phyloP scores from a whole-genome alignment of 805 yeast species.

The Suhomyces vadensis region DNA sequence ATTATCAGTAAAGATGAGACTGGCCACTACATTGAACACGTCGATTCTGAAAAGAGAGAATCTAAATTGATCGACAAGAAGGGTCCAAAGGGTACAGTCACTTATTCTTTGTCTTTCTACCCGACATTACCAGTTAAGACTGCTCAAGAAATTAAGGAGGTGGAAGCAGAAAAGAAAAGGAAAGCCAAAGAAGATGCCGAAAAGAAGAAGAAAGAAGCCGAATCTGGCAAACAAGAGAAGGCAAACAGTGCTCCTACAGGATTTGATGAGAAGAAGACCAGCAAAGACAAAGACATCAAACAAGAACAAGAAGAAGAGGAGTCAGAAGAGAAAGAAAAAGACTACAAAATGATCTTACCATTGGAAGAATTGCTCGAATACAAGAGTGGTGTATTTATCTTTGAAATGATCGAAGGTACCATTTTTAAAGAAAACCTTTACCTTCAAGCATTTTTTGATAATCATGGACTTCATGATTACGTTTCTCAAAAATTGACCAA shows the following conservation, averaged over 20 bases:
- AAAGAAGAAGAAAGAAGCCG: conserved; percentile 22
- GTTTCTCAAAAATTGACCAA: conserved; percentile 56
- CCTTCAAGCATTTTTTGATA: conserved; percentile 78
- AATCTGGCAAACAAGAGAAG: conserved; percentile 36
- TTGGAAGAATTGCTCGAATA: conserved; percentile 57
- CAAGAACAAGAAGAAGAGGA: conserved; percentile 38
- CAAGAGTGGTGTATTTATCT: conserved; percentile 76
- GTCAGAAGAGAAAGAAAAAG: conserved; percentile 23
- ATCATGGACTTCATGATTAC: conserved; percentile 64
- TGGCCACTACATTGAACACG: conserved; percentile 57
- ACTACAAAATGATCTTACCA: conserved; percentile 47
- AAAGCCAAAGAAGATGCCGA: conserved; percentile 28
- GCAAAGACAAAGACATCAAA: conserved; percentile 22
- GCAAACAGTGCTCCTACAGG: conserved; percentile 16
- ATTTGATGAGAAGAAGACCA: conserved; percentile 22
- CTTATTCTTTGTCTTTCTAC: conserved; percentile 76
- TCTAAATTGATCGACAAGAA: conserved; percentile 69
- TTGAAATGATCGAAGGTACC: conserved; percentile 61
- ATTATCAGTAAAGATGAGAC: conserved; percentile 69
- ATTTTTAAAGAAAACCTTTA: conserved; percentile 57
- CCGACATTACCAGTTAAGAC: conserved; percentile 81
- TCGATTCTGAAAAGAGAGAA: conserved; percentile 55
- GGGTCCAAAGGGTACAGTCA: conserved; percentile 81
- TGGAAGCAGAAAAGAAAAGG: conserved; percentile 30
- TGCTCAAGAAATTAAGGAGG: conserved; percentile 68